phyloP scores from a whole-genome alignment of 805 yeast species.

The Zygotorulaspora danielsina region DNA sequence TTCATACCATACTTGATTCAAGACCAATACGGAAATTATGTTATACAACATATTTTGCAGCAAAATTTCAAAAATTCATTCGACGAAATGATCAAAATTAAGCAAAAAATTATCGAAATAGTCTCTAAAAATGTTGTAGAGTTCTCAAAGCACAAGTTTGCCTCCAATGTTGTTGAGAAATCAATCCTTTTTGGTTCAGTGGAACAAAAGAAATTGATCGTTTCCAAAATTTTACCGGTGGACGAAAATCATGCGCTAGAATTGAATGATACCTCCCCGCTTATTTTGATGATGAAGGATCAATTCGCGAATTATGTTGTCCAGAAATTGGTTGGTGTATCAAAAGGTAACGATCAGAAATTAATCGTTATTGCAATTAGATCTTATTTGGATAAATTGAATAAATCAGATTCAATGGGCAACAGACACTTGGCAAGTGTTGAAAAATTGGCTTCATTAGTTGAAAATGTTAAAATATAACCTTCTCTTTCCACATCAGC shows the following conservation, averaged over 20 bases:
- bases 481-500: constrained; percentile 2
- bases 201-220: constrained; percentile 57
- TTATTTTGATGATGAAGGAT: constrained; percentile 93
- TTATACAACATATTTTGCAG: constrained; percentile 91
- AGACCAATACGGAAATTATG: constrained; percentile 97
- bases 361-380: constrained; percentile 68
- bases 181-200: constrained; percentile 71
- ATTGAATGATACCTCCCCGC: constrained; percentile 61
- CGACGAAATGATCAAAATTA: constrained; percentile 41
- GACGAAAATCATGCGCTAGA: constrained; percentile 42
- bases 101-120: constrained; percentile 51
- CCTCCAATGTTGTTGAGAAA: constrained; percentile 95
- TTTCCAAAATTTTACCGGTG: constrained; percentile 60
- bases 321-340: constrained; percentile 84
- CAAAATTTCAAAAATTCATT: constrained; percentile 47
- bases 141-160: constrained; percentile 94
- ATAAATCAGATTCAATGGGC: constrained; percentile 31
- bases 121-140: constrained; percentile 70
- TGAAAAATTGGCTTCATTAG: constrained; percentile 35
- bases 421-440: constrained; percentile 38
- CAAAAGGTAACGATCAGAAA: constrained; percentile 65
- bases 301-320: constrained; percentile 97
- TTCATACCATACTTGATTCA: constrained; percentile 74
- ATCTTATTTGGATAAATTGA: constrained; percentile 64
- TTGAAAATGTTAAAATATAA: constrained; percentile 25